Conservation (phyloP, 768 basidiomycete genomes). For the Boletales sp. region DNA sequence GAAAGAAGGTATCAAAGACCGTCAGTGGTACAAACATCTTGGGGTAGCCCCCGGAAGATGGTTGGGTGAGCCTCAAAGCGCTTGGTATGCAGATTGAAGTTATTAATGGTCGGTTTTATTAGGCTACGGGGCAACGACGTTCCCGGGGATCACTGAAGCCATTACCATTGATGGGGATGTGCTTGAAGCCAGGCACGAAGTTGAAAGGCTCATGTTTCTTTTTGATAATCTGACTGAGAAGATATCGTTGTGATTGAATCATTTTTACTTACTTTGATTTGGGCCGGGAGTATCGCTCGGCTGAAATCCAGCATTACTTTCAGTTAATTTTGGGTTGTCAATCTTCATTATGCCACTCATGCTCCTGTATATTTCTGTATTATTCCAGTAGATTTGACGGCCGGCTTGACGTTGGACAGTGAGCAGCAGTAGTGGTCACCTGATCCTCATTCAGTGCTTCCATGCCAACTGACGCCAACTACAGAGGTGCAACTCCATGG, state of each 20-base stretch:
- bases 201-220: conserved; percentile 49
- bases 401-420: too few species aligned
- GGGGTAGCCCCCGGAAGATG: conserved; percentile 88
- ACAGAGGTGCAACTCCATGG: conserved; percentile 5
- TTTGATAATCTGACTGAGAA: conserved; percentile 45
- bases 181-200: conserved; percentile 60
- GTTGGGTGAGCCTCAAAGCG: conserved; percentile 50
- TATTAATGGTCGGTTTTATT: conserved; percentile 1
- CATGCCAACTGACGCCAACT: conserved; percentile 4
- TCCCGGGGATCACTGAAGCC: conserved; percentile 80
- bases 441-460: too few species aligned
- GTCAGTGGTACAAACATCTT: conserved; percentile 89
- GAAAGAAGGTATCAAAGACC: conserved; percentile 71
- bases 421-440: too few species aligned
- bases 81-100: not conserved
- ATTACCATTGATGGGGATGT: conserved; percentile 66
- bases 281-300: too few species aligned
- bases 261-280: too few species aligned
- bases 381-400: too few species aligned
- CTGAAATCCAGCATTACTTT: too few species aligned
- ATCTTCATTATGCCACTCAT: too few species aligned
- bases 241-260: too few species aligned
- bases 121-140: conserved; percentile 86
- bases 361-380: too few species aligned
- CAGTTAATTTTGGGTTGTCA: too few species aligned